Percentiles rank a stretch among this genome's conserved stretches.
Evolutionary conservation across 495 filamentous ascomycete species (phyloP).

Genomic region (Thozetella sp.): DNA sequence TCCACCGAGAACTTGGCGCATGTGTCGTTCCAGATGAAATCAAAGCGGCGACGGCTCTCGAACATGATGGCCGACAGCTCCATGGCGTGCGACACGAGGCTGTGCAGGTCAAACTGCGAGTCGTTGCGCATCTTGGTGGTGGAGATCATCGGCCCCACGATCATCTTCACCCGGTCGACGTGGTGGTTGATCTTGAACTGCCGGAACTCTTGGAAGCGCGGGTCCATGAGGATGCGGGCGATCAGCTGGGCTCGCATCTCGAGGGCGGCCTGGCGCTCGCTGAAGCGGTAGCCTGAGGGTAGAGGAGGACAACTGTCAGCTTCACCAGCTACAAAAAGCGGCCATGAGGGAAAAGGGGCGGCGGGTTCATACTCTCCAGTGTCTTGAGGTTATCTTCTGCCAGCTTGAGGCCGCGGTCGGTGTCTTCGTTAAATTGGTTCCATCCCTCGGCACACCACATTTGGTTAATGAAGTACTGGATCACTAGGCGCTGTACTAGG

Average conservation of each 20-base stretch:
- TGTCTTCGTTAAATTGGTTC: slow-evolving; percentile 12
- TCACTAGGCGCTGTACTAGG: slow-evolving; percentile 27
- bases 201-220: slow-evolving; percentile 13
- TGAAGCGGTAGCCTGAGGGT: slow-evolving; percentile 12
- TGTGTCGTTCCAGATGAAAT: slow-evolving; percentile 28
- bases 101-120: slow-evolving; percentile 27
- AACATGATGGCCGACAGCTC: slow-evolving; percentile 27
- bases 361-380: background rate
- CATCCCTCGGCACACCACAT: slow-evolving; percentile 25
- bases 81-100: slow-evolving; percentile 22
- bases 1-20: slow-evolving; percentile 23
- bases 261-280: slow-evolving; percentile 26
- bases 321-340: background rate
- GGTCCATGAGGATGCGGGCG: slow-evolving; percentile 7
- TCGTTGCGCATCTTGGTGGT: slow-evolving; percentile 7
- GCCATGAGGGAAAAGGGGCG: background rate
- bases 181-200: slow-evolving; percentile 17
- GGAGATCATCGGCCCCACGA: slow-evolving; percentile 13
- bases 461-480: slow-evolving; percentile 24
- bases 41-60: slow-evolving; percentile 24
- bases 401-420: slow-evolving; percentile 16
- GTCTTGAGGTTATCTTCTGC: slow-evolving; percentile 15
- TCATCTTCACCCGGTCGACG: slow-evolving; percentile 21
- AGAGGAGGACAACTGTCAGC: slow-evolving; percentile 2
- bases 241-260: slow-evolving; percentile 19